Conservation (phyloP, 495 filamentous ascomycete species). For the Aspergillus bridgeri region DNA sequence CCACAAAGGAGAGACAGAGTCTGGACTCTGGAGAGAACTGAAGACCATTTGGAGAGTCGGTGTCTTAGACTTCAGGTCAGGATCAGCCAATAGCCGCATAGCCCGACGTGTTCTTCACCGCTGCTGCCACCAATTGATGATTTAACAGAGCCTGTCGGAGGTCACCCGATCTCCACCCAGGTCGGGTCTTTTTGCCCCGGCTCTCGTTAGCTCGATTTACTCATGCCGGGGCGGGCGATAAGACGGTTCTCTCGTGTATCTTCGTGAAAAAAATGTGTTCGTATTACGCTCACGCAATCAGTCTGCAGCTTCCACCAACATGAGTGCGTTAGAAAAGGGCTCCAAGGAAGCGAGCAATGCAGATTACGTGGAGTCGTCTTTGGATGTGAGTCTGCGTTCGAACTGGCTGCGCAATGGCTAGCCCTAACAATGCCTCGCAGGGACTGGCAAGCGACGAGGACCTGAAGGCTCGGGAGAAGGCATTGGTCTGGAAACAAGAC, state of each 20-base stretch:
- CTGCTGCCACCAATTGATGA: too few relatives aligned
- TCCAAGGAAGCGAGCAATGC: constrained; percentile 1
- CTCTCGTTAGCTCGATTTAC: neutral
- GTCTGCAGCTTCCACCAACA: neutral
- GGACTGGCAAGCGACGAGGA: neutral
- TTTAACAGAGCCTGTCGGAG: neutral
- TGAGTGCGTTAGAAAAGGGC: constrained; percentile 11
- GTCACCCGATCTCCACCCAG: neutral
- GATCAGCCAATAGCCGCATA: too few relatives aligned
- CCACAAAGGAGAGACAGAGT: too few relatives aligned
- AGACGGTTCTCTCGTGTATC: neutral
- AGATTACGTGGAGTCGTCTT: constrained; percentile 6
- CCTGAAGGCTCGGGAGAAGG: constrained; percentile 27
- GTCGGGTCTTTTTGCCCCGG: too few relatives aligned
- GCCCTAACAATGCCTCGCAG: neutral
- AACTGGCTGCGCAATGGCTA: neutral
- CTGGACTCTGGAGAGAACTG: too few relatives aligned
- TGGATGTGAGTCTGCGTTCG: constrained; percentile 2
- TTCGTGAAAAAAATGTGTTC: too few relatives aligned
- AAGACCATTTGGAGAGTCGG: too few relatives aligned
- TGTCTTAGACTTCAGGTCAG: too few relatives aligned
- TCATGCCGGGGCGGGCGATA: neutral
- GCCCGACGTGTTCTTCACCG: too few relatives aligned
- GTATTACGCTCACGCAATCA: too few relatives aligned
- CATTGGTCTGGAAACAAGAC: constrained; percentile 58